Percentiles rank a stretch among this genome's conserved stretches.
Evolutionary conservation across 371 early-diverging fungal genomes (phyloP).

Genomic region (Mucor irregularis): DNA sequence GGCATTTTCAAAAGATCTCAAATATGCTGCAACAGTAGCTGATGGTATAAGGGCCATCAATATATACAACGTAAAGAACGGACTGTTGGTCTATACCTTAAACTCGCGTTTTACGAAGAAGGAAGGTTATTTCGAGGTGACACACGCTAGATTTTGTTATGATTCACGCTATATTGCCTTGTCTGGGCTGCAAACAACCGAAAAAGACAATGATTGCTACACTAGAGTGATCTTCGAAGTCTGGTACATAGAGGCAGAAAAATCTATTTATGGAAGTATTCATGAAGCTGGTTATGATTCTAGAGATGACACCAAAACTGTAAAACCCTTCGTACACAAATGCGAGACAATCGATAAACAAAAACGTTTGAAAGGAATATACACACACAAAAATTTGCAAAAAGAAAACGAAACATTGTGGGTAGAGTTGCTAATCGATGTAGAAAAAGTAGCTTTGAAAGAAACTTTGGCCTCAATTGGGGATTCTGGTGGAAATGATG

Average conservation of each 20-base stretch:
- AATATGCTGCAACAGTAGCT: conserved; percentile 5
- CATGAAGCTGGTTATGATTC: neutral
- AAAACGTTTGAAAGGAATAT: no score
- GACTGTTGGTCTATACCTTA: neutral
- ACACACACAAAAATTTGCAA: no score
- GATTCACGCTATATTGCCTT: neutral
- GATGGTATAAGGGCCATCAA: neutral
- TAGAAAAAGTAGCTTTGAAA: no score
- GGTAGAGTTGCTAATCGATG: no score
- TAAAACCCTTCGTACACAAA: neutral
- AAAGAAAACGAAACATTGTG: no score
- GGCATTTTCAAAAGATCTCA: conserved; percentile 10
- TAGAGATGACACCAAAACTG: neutral
- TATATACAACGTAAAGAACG: conserved; percentile 1
- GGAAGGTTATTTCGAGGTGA: neutral
- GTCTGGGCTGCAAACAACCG: neutral
- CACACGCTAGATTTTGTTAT: neutral
- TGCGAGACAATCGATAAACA: no score
- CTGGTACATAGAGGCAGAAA: neutral
- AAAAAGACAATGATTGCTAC: no score
- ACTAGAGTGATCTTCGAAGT: conserved; percentile 2
- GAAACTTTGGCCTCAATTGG: no score
- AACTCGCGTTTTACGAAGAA: neutral
- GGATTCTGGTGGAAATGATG: no score
- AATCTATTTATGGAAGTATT: neutral